These are phyloP conservation scores for Pleurotus salmoneostramineus DNA, from an alignment of 768 basidiomycete species.

Conservation along the genomic window DNA sequence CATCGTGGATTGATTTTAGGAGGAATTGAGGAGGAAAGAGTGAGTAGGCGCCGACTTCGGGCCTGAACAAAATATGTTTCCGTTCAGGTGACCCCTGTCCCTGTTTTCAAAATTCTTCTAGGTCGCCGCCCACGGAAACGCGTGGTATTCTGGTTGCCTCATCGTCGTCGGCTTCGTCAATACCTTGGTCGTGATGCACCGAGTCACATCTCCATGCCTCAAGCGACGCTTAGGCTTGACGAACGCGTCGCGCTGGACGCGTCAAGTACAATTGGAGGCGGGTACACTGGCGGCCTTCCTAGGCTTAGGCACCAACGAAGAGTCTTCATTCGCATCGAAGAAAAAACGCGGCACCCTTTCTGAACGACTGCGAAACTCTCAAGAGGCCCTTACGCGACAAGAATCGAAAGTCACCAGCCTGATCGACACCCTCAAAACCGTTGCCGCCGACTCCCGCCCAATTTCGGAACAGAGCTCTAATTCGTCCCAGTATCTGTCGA, in stretches of 20 bases:
- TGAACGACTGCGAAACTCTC: neutral
- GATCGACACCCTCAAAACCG: conserved; percentile 7
- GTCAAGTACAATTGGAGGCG: neutral
- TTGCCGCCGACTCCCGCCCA: neutral
- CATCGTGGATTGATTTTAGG: conserved; percentile 20
- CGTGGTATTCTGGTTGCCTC: too few species aligned
- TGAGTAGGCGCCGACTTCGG: too few species aligned
- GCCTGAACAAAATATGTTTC: too few species aligned
- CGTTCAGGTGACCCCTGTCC: too few species aligned
- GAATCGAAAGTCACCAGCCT: conserved; percentile 7
- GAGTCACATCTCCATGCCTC: neutral
- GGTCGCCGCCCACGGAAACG: too few species aligned
- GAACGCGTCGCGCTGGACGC: neutral
- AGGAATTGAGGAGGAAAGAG: neutral
- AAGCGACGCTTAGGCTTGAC: neutral
- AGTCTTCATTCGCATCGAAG: neutral
- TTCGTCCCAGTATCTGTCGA: neutral
- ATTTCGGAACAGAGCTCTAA: neutral
- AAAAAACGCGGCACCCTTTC: neutral
- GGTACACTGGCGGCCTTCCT: neutral
- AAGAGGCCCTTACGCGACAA: conserved; percentile 4
- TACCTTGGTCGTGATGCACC: neutral
- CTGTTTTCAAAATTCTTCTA: too few species aligned
- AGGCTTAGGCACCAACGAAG: neutral
- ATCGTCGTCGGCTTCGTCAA: too few species aligned